A percentile compares a stretch with the other conserved stretches of the same genome.
These are phyloP conservation scores for Penicillium glabrum DNA, from an alignment of 2,329 filamentous ascomycete species.

Conservation along the genomic window DNA sequence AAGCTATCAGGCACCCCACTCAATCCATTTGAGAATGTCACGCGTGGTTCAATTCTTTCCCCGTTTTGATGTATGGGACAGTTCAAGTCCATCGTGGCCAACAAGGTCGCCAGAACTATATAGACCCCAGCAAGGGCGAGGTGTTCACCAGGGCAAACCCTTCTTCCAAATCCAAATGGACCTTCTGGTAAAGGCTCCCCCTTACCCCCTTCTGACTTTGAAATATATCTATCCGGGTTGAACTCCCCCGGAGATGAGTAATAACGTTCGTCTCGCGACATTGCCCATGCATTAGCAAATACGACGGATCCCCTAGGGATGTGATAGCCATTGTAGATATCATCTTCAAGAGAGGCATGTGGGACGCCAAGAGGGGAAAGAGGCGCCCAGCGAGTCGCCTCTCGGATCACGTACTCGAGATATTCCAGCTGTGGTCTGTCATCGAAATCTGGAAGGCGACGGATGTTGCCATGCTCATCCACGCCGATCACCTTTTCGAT, in stretches of 20 bases:
- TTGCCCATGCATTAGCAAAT: background rate
- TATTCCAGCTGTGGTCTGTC: background rate
- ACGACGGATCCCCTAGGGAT: background rate
- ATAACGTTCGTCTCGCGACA: background rate
- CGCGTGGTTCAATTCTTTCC: background rate
- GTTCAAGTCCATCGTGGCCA: background rate
- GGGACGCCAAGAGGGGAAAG: background rate
- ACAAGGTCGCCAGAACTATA: background rate
- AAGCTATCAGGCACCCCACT: constrained; percentile 2
- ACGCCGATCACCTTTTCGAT: background rate
- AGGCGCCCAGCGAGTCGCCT: background rate
- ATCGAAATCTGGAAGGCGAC: background rate
- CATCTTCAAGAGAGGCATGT: background rate
- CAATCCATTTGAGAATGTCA: background rate
- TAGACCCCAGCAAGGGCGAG: background rate
- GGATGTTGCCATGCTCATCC: background rate
- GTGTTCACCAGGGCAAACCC: background rate
- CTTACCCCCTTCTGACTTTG: background rate
- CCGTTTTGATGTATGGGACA: background rate
- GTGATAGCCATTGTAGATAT: background rate
- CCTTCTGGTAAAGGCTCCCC: constrained; percentile 1
- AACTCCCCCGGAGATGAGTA: background rate
- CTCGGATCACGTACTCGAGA: constrained; percentile 1
- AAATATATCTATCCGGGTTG: background rate
- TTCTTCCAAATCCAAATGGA: constrained; percentile 1